Conservation (phyloP, 2,329 filamentous ascomycete genomes). For the Neofusicoccum kwambonambiense region DNA sequence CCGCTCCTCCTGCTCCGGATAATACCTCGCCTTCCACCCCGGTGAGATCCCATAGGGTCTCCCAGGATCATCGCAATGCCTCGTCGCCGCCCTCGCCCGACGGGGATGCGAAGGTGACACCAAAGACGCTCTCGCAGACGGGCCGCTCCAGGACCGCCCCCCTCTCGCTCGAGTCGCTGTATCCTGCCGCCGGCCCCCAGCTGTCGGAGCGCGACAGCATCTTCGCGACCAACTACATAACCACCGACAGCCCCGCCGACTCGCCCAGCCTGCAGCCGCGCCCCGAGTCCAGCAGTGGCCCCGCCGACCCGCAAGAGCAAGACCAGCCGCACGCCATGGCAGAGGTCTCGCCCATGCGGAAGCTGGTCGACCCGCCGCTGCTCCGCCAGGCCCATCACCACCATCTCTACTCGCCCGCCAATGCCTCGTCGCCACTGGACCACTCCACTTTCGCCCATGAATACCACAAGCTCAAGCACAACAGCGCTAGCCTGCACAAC, state of each 20-base stretch:
- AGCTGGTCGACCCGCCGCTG: constrained; percentile 34
- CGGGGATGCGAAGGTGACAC: constrained; percentile 27
- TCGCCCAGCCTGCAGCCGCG: constrained; percentile 36
- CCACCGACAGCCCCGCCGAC: constrained; percentile 48
- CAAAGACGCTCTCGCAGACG: constrained; percentile 35
- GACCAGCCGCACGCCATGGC: constrained; percentile 32
- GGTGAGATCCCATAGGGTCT: constrained; percentile 38
- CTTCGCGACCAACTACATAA: constrained; percentile 61
- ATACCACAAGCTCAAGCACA: constrained; percentile 15
- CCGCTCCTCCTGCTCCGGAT: constrained; percentile 36
- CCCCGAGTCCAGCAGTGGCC: constrained; percentile 29
- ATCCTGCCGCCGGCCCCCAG: constrained; percentile 47
- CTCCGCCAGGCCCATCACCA: constrained; percentile 33
- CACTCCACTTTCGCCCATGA: constrained; percentile 14
- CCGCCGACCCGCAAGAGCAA: constrained; percentile 21
- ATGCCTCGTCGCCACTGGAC: constrained; percentile 15
- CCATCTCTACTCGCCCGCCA: constrained; percentile 25
- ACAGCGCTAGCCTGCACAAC: constrained; percentile 19
- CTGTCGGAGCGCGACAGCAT: constrained; percentile 63
- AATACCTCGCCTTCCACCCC: constrained; percentile 41
- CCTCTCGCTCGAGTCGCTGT: constrained; percentile 33
- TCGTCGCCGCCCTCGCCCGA: constrained; percentile 22
- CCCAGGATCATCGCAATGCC: constrained; percentile 23
- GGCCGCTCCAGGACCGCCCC: constrained; percentile 41
- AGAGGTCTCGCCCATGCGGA: constrained; percentile 29